Percentiles rank a stretch among this genome's conserved stretches.
These are phyloP conservation scores for Fraxinus albicans DNA, from an alignment of 305 asterid genomes.

Conservation along the genomic window DNA sequence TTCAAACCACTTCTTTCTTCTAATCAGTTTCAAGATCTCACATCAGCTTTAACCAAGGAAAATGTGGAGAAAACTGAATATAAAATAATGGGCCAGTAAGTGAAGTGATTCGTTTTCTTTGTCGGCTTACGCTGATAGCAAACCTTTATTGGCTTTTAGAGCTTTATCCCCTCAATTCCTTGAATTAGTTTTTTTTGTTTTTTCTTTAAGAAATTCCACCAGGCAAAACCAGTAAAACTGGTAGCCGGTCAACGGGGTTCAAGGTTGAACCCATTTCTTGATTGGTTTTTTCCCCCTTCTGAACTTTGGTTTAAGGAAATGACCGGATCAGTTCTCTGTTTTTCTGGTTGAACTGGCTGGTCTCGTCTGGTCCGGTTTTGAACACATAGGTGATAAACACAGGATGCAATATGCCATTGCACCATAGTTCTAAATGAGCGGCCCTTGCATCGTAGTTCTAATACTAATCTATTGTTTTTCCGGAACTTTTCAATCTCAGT, in stretches of 20 bases:
- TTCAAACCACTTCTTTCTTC: background rate
- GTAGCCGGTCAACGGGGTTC: background rate
- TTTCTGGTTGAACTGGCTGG: background rate
- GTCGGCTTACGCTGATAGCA: background rate
- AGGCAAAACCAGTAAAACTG: background rate
- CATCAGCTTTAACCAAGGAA: background rate
- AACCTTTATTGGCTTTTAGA: background rate
- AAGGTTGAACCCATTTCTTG: background rate
- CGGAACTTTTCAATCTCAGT: background rate
- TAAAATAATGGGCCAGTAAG: background rate
- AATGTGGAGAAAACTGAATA: background rate
- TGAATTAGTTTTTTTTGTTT: background rate
- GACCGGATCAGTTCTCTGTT: background rate
- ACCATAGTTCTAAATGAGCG: background rate
- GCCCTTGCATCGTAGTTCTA: background rate
- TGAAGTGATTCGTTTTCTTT: background rate
- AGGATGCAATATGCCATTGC: background rate
- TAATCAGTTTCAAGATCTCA: background rate
- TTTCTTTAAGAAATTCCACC: background rate
- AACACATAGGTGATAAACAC: background rate
- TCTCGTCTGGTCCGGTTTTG: background rate
- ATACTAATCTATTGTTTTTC: background rate
- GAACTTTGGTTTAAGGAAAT: background rate
- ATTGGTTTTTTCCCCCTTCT: background rate
- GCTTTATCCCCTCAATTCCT: background rate